phyloP scores from a whole-genome alignment of 805 yeast genomes.

The Spathaspora passalidarum region DNA sequence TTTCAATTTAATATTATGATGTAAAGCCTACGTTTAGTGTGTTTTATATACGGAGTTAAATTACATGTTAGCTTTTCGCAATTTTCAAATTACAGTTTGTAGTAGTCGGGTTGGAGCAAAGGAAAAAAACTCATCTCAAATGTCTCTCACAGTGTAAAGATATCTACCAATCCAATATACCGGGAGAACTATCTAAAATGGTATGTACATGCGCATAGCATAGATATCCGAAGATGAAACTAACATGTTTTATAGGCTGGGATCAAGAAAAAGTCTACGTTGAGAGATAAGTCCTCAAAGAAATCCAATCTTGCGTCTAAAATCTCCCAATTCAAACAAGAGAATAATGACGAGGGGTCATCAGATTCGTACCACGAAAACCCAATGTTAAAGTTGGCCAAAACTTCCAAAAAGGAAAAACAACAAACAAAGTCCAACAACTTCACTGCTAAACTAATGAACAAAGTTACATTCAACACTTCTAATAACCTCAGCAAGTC shows the following conservation, averaged over 20 bases:
- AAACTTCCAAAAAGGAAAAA: slow-evolving; percentile 54
- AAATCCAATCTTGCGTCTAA: slow-evolving; percentile 20
- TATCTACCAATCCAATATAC: background rate
- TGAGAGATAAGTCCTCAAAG: slow-evolving; percentile 30
- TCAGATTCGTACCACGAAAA: slow-evolving; percentile 28
- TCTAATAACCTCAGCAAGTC: slow-evolving; percentile 61
- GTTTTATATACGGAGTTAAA: background rate
- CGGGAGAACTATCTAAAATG: too few relatives aligned
- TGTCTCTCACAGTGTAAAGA: background rate
- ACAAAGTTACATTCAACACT: slow-evolving; percentile 29
- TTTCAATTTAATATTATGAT: too few relatives aligned
- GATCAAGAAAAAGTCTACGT: slow-evolving; percentile 32
- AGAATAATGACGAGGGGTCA: slow-evolving; percentile 10
- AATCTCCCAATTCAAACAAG: slow-evolving; percentile 24
- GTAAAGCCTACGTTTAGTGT: background rate
- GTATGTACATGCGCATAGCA: background rate
- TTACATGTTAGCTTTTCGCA: background rate
- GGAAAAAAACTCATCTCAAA: background rate
- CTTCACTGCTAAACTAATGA: slow-evolving; percentile 28
- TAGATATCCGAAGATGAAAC: background rate
- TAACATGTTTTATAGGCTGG: slow-evolving; percentile 16
- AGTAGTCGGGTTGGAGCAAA: too few relatives aligned
- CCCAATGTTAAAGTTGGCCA: slow-evolving; percentile 52
- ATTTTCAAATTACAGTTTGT: background rate
- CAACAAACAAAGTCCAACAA: slow-evolving; percentile 37